These are phyloP conservation scores for Lactarius trivialis DNA, from an alignment of 768 basidiomycete genomes.

Conservation along the genomic window DNA sequence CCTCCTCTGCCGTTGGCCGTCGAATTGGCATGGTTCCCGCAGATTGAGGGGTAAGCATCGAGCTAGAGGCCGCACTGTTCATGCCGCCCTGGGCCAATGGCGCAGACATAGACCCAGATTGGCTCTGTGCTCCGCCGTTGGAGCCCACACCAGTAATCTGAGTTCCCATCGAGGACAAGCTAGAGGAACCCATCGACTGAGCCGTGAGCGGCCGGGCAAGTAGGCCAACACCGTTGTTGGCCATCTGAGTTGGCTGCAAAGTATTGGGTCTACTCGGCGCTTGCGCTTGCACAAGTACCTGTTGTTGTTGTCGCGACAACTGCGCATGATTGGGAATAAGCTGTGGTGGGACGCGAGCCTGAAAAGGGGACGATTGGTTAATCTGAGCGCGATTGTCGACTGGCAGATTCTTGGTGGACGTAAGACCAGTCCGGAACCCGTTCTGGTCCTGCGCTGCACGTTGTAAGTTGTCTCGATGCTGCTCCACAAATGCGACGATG, in stretches of 20 bases:
- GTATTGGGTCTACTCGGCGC: conserved; percentile 8
- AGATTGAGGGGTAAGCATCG: neutral
- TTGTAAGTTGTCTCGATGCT: conserved; percentile 13
- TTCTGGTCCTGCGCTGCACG: conserved; percentile 16
- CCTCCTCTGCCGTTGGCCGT: neutral
- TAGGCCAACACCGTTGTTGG: neutral
- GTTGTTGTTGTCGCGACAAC: conserved; percentile 5
- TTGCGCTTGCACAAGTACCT: neutral
- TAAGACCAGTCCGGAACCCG: conserved; percentile 15
- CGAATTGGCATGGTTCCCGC: neutral
- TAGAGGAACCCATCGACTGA: conserved; percentile 7
- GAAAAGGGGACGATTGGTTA: conserved; percentile 2
- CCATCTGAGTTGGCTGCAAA: neutral
- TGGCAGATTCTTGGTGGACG: conserved; percentile 7
- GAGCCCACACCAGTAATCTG: neutral
- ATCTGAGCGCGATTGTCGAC: conserved; percentile 12
- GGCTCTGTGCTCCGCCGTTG: conserved; percentile 3
- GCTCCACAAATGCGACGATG: conserved; percentile 14
- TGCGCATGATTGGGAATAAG: neutral
- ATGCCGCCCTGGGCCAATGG: conserved; percentile 1
- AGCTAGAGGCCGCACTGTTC: neutral
- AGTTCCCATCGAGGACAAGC: neutral
- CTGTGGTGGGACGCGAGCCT: neutral
- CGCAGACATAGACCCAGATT: conserved; percentile 1
- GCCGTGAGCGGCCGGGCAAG: conserved; percentile 1